Percentiles rank a stretch among this genome's conserved stretches.
These are phyloP conservation scores for Scenedesmus sp. DNA, from an alignment of 163 green algal species.

Conservation along the genomic window DNA sequence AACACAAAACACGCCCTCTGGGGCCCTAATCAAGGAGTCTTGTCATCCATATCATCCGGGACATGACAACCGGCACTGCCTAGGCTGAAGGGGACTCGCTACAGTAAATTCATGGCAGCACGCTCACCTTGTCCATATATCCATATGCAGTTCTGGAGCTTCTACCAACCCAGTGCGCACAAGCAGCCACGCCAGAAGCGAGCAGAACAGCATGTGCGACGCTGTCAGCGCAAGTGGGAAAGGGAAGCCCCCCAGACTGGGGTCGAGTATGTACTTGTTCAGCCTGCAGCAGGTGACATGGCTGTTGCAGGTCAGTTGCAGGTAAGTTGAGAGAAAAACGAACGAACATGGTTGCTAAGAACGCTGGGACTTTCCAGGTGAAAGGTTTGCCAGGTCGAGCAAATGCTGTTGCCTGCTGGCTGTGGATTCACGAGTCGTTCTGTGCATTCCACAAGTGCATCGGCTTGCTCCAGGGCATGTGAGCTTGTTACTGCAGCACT, in stretches of 20 bases:
- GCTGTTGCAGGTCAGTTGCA: no score
- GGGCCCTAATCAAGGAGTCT: no score
- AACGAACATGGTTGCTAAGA: neutral
- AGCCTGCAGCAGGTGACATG: conserved; percentile 51
- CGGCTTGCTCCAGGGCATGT: no score
- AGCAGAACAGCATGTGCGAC: conserved; percentile 91
- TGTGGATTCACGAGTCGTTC: no score
- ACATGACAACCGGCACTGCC: no score
- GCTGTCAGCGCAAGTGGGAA: conserved; percentile 87
- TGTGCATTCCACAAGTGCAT: no score
- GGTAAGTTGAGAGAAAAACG: no score
- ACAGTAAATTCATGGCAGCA: neutral
- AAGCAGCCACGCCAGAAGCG: conserved; percentile 67
- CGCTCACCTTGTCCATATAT: conserved; percentile 75
- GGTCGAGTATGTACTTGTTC: conserved; percentile 90
- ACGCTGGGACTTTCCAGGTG: no score
- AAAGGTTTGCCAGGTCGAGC: no score
- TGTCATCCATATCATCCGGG: no score
- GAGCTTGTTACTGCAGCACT: no score
- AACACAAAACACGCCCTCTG: no score
- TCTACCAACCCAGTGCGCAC: conserved; percentile 74
- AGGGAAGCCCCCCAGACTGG: conserved; percentile 76
- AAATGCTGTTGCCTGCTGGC: neutral
- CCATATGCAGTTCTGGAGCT: conserved; percentile 68
- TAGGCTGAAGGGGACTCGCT: conserved; percentile 3